These are phyloP conservation scores for Medakamo hakoo DNA, from an alignment of 139 green algal species.

Conservation along the genomic window DNA sequence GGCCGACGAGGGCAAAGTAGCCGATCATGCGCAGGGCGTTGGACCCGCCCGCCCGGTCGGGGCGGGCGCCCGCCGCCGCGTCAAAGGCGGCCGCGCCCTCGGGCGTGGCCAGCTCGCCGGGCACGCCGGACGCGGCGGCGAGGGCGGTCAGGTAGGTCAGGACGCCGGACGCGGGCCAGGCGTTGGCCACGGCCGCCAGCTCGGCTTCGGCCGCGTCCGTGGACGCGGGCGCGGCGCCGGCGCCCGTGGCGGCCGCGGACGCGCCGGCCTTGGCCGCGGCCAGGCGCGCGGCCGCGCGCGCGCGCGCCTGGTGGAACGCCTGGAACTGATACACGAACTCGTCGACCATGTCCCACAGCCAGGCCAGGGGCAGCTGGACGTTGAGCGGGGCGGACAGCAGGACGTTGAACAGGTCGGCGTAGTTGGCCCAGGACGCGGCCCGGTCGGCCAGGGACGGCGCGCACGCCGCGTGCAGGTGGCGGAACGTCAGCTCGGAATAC, in stretches of 20 bases:
- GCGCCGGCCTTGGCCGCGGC: no score
- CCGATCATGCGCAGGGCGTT: constrained; percentile 93
- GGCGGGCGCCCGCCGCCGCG: background rate
- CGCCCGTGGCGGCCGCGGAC: no score
- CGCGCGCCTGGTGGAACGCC: constrained; percentile 68
- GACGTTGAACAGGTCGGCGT: constrained; percentile 72
- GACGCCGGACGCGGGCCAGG: constrained; percentile 67
- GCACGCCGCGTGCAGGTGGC: constrained; percentile 77
- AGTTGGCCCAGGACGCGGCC: constrained; percentile 87
- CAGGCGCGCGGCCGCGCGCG: constrained; percentile 30
- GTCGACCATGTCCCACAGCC: constrained; percentile 99
- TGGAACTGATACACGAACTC: constrained; percentile 99
- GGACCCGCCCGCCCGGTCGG: constrained; percentile 24
- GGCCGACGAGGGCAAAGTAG: constrained; percentile 86
- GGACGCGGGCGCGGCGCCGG: no score
- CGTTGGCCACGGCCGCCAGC: constrained; percentile 15
- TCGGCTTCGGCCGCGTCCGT: background rate
- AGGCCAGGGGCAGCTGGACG: constrained; percentile 93
- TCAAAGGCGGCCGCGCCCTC: constrained; percentile 9
- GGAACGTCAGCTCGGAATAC: constrained; percentile 96
- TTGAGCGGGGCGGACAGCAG: constrained; percentile 83
- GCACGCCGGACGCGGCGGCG: constrained; percentile 65
- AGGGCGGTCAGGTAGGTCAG: constrained; percentile 77
- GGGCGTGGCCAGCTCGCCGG: constrained; percentile 44
- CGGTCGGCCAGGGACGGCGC: constrained; percentile 62